Evolutionary conservation across 1,284 basidiomycete species (phyloP).

Genomic region (Ustilago sp.): DNA sequence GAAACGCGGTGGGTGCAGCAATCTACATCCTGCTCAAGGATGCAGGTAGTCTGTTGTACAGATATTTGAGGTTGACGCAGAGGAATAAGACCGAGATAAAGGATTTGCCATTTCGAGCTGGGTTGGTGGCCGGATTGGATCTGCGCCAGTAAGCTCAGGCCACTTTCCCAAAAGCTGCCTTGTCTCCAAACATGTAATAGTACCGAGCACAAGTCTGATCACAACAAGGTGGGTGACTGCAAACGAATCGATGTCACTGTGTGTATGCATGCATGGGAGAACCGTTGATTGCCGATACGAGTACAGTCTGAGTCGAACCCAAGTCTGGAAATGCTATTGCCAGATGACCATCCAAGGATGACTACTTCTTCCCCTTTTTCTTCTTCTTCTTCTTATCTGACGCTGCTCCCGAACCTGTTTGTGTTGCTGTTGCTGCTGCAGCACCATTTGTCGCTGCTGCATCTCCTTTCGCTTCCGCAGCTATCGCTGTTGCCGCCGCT

Average conservation of each 20-base stretch:
- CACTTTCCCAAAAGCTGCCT: not conserved
- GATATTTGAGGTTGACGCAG: slow-evolving; percentile 54
- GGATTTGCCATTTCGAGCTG: slow-evolving; percentile 58
- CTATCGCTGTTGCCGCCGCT: slow-evolving; percentile 9
- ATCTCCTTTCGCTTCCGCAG: slow-evolving; percentile 10
- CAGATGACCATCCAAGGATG: too few relatives aligned
- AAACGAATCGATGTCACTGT: not conserved
- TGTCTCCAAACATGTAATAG: not conserved
- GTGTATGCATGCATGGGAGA: not conserved
- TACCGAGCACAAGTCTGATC: not conserved
- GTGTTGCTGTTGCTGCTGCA: not conserved
- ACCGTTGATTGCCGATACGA: not conserved
- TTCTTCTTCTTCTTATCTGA: slow-evolving; percentile 55
- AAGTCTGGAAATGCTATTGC: not conserved
- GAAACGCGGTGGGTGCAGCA: slow-evolving; percentile 60
- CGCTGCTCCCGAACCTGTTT: not conserved
- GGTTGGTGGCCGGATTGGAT: slow-evolving; percentile 50
- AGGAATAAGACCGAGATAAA: slow-evolving; percentile 44
- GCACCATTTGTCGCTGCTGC: not conserved
- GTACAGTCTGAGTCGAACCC: not conserved
- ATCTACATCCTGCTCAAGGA: slow-evolving; percentile 63
- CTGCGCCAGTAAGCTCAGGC: slow-evolving; percentile 17
- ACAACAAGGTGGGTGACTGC: too few relatives aligned
- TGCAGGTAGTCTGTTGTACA: slow-evolving; percentile 46
- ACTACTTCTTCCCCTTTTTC: slow-evolving; percentile 51